These are phyloP conservation scores for Bothriochloa decipiens DNA, from an alignment of 176 grass and related monocot genomes.

Conservation along the genomic window DNA sequence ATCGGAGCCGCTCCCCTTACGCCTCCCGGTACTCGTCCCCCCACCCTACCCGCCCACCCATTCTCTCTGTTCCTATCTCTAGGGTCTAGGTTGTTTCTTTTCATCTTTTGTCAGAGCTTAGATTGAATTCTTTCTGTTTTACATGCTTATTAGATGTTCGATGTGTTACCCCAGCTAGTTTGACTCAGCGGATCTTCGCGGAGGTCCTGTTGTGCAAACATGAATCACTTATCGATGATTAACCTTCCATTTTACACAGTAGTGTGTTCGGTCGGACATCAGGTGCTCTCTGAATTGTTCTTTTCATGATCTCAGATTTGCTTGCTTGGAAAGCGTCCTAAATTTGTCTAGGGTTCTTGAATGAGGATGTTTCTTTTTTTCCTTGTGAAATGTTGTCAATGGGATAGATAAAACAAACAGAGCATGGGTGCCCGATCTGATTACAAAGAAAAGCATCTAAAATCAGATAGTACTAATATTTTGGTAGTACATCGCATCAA, in stretches of 20 bases:
- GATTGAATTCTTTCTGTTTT: not conserved
- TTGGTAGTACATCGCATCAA: not conserved
- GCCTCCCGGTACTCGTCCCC: conserved; percentile 15
- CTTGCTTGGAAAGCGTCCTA: not conserved
- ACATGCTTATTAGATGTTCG: not conserved
- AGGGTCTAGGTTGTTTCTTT: not conserved
- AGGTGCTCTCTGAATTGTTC: not conserved
- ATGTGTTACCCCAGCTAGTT: not conserved
- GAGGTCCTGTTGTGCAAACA: not conserved
- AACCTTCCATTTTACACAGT: not conserved
- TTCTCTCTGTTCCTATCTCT: not conserved
- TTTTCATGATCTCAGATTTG: not conserved
- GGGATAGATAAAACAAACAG: not conserved
- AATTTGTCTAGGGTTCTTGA: not conserved
- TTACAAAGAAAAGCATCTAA: not conserved
- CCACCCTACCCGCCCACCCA: too few species aligned
- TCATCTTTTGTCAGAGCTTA: not conserved
- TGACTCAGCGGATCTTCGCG: not conserved
- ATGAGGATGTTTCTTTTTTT: too few species aligned
- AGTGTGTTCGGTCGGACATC: not conserved
- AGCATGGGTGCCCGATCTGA: not conserved
- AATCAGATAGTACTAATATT: not conserved
- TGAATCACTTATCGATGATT: not conserved
- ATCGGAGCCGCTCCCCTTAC: conserved; percentile 46
- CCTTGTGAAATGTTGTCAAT: not conserved